Percentiles rank a stretch among this genome's conserved stretches.
Conservation (phyloP, 2,329 filamentous ascomycete genomes). For the Penicillium psychrosexuale region DNA sequence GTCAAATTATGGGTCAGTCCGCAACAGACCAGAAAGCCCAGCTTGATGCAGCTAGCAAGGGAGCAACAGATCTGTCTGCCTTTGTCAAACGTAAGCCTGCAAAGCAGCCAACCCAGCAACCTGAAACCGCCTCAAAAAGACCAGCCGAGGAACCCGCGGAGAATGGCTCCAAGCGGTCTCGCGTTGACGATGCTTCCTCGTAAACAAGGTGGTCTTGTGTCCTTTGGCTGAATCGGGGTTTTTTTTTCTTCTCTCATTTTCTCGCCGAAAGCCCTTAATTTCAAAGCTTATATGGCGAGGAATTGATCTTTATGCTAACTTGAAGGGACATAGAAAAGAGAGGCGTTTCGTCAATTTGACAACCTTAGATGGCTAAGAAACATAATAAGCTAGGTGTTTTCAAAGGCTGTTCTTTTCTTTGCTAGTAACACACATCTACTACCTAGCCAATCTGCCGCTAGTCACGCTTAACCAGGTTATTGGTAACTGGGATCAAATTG, state of each 20-base stretch:
- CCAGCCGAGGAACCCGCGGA: slow-evolving; percentile 25
- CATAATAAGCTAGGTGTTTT: too few relatives aligned
- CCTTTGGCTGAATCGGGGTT: not conserved
- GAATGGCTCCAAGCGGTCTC: slow-evolving; percentile 26
- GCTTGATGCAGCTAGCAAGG: slow-evolving; percentile 54
- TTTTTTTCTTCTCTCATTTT: not conserved
- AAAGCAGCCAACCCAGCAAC: slow-evolving; percentile 12
- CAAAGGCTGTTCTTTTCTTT: too few relatives aligned
- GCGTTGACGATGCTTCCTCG: slow-evolving; percentile 18
- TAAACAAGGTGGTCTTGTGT: not conserved
- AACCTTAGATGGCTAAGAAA: too few relatives aligned
- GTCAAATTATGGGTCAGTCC: slow-evolving; percentile 56
- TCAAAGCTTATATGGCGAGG: too few relatives aligned
- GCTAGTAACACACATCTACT: too few relatives aligned
- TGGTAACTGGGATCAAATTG: too few relatives aligned
- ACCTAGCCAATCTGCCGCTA: too few relatives aligned
- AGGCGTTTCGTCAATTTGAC: too few relatives aligned
- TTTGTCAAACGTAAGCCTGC: slow-evolving; percentile 56
- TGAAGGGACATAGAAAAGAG: too few relatives aligned
- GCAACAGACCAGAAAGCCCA: slow-evolving; percentile 52
- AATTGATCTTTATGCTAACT: too few relatives aligned
- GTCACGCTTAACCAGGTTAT: too few relatives aligned
- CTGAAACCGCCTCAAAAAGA: slow-evolving; percentile 27
- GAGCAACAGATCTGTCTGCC: slow-evolving; percentile 58
- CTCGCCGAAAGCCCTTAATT: too few relatives aligned